phyloP scores from a whole-genome alignment of 768 basidiomycete species.

The Collybiopsis luxurians region DNA sequence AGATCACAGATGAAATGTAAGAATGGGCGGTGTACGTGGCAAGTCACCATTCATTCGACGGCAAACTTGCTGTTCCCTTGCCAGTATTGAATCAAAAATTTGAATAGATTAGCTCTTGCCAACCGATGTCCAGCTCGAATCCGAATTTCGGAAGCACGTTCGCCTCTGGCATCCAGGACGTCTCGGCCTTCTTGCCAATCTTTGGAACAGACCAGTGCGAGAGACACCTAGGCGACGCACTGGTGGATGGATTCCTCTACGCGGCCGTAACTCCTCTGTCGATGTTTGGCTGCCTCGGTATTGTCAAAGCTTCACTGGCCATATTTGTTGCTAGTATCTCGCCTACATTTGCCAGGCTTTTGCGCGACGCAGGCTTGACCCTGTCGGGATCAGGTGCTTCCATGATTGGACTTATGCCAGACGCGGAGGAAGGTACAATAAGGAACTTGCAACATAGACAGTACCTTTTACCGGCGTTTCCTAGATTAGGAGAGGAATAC shows the following conservation, averaged over 20 bases:
- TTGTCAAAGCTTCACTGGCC: conserved; percentile 4
- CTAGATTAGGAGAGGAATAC: too few relatives aligned
- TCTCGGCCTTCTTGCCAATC: conserved; percentile 10
- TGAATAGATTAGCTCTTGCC: too few relatives aligned
- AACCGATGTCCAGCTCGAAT: too few relatives aligned
- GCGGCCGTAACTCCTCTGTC: conserved; percentile 12
- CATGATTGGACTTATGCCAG: neutral
- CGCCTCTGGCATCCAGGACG: conserved; percentile 11
- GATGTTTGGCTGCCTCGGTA: conserved; percentile 13
- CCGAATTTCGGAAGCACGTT: neutral
- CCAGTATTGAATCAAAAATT: too few relatives aligned
- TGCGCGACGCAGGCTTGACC: neutral
- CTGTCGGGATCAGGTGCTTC: neutral
- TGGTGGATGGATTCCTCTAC: conserved; percentile 9
- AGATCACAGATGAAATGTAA: too few relatives aligned
- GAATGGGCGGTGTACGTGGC: too few relatives aligned
- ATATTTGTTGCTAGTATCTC: conserved; percentile 9
- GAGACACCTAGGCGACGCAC: conserved; percentile 7
- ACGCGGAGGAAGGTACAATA: neutral
- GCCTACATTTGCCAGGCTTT: neutral
- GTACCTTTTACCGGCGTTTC: neutral
- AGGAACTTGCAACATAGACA: neutral
- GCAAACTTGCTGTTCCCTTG: too few relatives aligned
- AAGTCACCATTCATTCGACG: too few relatives aligned
- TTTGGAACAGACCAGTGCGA: conserved; percentile 14